phyloP scores from a whole-genome alignment of 768 basidiomycete species.

The Phlegmacium glaucopus region DNA sequence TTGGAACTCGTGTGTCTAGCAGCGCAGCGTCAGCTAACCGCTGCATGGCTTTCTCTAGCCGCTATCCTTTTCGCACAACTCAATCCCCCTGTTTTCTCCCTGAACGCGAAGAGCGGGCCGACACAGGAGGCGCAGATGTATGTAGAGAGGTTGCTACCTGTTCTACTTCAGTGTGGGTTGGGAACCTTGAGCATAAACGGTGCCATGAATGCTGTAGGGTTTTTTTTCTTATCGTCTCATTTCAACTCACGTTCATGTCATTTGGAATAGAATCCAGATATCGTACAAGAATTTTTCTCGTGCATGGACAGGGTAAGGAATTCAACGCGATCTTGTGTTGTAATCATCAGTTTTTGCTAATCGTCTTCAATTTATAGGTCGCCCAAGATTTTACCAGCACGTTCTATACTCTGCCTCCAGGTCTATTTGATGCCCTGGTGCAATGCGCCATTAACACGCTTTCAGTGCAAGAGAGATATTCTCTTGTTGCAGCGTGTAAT shows the following conservation, averaged over 20 bases:
- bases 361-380: slow-evolving; percentile 27
- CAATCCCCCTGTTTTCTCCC: slow-evolving; percentile 61
- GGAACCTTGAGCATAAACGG: slow-evolving; percentile 49
- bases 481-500: slow-evolving; percentile 74
- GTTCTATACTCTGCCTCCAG: slow-evolving; percentile 62
- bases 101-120: slow-evolving; percentile 49
- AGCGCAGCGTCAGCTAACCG: slow-evolving; percentile 66
- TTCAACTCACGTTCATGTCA: neutral
- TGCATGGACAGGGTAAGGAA: slow-evolving; percentile 80
- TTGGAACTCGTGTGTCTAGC: slow-evolving; percentile 77
- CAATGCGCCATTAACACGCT: slow-evolving; percentile 66
- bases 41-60: slow-evolving; percentile 82
- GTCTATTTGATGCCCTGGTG: slow-evolving; percentile 64
- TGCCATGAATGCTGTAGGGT: slow-evolving; percentile 67
- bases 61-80: slow-evolving; percentile 80
- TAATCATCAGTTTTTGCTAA: neutral
- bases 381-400: slow-evolving; percentile 58
- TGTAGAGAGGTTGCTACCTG: slow-evolving; percentile 52
- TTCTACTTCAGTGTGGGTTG: slow-evolving; percentile 58
- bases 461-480: slow-evolving; percentile 79
- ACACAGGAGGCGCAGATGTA: slow-evolving; percentile 51
- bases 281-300: slow-evolving; percentile 85
- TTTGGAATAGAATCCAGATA: slow-evolving; percentile 76
- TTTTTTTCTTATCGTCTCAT: neutral
- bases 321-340: slow-evolving; percentile 18